Base-by-base conservation (phyloP, 306 rosid species). In the Mucuna pruriens region DNA sequence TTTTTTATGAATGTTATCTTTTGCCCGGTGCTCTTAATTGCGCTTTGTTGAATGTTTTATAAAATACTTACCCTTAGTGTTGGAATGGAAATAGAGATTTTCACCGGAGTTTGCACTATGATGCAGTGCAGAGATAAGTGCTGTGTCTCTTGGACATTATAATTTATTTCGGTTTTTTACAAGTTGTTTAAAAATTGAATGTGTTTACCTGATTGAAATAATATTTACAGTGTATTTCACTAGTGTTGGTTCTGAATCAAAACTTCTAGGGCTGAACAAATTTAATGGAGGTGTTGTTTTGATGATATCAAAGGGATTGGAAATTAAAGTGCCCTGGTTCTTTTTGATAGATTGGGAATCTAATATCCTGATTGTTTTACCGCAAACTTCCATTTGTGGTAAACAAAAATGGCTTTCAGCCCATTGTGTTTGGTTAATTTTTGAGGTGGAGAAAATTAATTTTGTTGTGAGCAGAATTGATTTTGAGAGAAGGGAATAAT, bases 181-280 rank as follows among this genome's bases (percentile, higher is more conserved):
- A 7, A 8, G 45, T 45, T 40, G 42, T 39, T 45, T 52, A 7
- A 22, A 23, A 38, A 40, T 13, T 25, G 31, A 12, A 26, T 52
- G 62, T 68, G 42, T 40, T 22, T 52, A 26, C 12, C 4, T 70
- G 49, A 44, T 29, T 48, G 44, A 39, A 40, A 45, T 76, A 57
- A 33, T 46, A 29, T 40, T n/a, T 29, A 73, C 16, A 22, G 33
- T 71, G 44, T 39, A 29, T 12, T 22, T 46, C 25, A 23, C 8
- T 23, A 36, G 1, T 79, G n/a, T 49, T 54, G 67, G 31, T 57
- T 74, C 51, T 65, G 67, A 60, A 61, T 58, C 38, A 60, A 34
- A 57, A 17, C 39, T 12, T 11, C 3, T 9, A 38, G 1, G 17
- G 54, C 23, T 57, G 42, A 17, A 31, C 75, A 7, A 48, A 72